Percentiles rank a stretch among this genome's conserved stretches.
Evolutionary conservation across 2,329 filamentous ascomycete species (phyloP).

Genomic region (Curvularia eragrostidis): DNA sequence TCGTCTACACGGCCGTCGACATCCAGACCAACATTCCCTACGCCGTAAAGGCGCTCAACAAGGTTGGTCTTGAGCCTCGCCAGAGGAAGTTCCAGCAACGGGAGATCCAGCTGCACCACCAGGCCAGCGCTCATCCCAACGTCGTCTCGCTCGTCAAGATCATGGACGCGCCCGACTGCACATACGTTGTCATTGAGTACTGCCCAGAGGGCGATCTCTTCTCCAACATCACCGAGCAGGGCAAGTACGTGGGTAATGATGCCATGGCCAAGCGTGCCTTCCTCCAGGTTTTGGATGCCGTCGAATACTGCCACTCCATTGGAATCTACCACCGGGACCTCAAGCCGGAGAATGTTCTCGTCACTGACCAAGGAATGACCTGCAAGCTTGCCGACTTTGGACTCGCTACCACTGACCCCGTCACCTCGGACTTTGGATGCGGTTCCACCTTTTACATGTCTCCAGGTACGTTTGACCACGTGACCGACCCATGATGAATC

Average conservation of each 20-base stretch:
- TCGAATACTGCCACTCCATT: conserved; percentile 89
- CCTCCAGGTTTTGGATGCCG: conserved; percentile 94
- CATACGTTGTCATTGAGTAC: conserved; percentile 95
- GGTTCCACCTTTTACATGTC: conserved; percentile 99
- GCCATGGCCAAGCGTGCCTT: conserved; percentile 85
- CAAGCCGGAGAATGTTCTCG: conserved; percentile 97
- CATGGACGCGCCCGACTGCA: conserved; percentile 88
- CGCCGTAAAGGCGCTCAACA: conserved; percentile 97
- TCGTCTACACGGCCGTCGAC: conserved; percentile 90
- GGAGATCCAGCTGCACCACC: conserved; percentile 90
- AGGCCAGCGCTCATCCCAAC: conserved; percentile 87
- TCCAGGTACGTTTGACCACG: conserved; percentile 85
- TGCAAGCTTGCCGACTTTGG: conserved; percentile 98
- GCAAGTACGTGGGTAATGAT: conserved; percentile 93
- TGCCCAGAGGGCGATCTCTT: conserved; percentile 97
- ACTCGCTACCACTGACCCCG: conserved; percentile 81
- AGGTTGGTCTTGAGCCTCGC: conserved; percentile 85
- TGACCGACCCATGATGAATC: conserved; percentile 13
- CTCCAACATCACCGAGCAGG: conserved; percentile 94
- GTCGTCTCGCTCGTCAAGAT: conserved; percentile 95
- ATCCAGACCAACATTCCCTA: conserved; percentile 81
- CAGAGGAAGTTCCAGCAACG: conserved; percentile 90
- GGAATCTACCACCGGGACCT: conserved; percentile 97
- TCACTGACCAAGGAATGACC: conserved; percentile 84
- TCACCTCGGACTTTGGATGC: conserved; percentile 94